Base-by-base conservation (phyloP, 768 basidiomycete species). In the Inosperma sp. region DNA sequence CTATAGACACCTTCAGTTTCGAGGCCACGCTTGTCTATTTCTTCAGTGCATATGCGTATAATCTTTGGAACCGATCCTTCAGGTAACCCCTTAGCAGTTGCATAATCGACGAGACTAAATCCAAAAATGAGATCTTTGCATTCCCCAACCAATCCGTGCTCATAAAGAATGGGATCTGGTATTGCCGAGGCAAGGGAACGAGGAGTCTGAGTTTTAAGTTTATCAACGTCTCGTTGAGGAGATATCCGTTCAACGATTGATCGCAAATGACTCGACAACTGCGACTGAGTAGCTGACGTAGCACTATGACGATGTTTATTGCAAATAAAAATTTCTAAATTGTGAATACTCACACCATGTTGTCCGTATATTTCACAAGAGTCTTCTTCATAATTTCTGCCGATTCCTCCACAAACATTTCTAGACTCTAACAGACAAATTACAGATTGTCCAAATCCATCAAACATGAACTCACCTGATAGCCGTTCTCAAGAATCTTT, bases 71-170 rank as follows among this genome's bases (percentile, higher is more conserved):
- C 73, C 7, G 85, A 81, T 9, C 81, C 81, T 54, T 93, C 90
- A 14, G 68, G 72, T 14, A 90, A 69, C 35, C 80, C 80, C 55
- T 91, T 81, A 7, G 88, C 78, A 31, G 86, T 91, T 13, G 93
- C 89, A 61, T 96, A 95, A 62, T 94, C 93, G 33, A 86, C 83
- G 51, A 96, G 69, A 57, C 81, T 85, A 56, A 94, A 83, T 19
- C 93, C 93, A 62, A 95, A 96, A 27, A 94, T 88, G 21, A 96
- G 68, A 65, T 94, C 92, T 46, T 78, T 80, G 62, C 93, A 96
- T 62, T 84, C 82, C 21, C 93, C 93, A 21, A 95, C 86, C 54
- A 77, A 73, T 49, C 80, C 85, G 62, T 88, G 84, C 59, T 86
- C 76, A 67, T 93, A 92, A 59, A 88, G 69, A 30, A 83, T 75